A percentile compares a stretch with the other conserved stretches of the same genome.
Evolutionary conservation across 2,329 filamentous ascomycete species (phyloP).

Genomic region (Xylaria sp.): DNA sequence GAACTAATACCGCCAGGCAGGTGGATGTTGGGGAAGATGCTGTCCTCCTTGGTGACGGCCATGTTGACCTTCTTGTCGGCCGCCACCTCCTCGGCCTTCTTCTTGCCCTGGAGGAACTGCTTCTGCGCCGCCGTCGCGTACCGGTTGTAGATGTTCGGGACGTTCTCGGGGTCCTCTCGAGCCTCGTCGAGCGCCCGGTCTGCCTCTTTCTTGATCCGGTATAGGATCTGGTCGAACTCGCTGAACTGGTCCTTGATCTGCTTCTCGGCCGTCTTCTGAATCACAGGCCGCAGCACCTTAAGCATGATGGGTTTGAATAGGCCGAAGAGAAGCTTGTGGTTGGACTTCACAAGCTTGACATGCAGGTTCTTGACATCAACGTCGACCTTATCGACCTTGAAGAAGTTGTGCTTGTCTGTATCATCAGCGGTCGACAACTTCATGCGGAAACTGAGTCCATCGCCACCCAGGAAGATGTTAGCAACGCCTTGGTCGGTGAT

Average conservation of each 20-base stretch:
- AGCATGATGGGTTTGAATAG: constrained; percentile 87
- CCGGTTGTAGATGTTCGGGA: constrained; percentile 82
- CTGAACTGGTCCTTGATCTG: constrained; percentile 82
- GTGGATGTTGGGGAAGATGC: constrained; percentile 83
- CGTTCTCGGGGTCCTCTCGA: constrained; percentile 69
- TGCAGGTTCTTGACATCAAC: constrained; percentile 81
- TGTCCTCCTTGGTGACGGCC: constrained; percentile 84
- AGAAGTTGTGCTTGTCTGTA: constrained; percentile 78
- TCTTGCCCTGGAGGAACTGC: constrained; percentile 72
- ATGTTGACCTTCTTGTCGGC: constrained; percentile 79
- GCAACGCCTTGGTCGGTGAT: constrained; percentile 86
- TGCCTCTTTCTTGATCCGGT: constrained; percentile 80
- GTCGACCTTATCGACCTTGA: constrained; percentile 89
- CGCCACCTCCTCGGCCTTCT: constrained; percentile 67
- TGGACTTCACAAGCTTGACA: constrained; percentile 92
- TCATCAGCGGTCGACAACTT: constrained; percentile 81
- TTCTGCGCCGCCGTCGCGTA: constrained; percentile 78
- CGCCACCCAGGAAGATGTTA: constrained; percentile 84
- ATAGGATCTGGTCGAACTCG: constrained; percentile 73
- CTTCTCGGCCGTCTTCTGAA: constrained; percentile 88
- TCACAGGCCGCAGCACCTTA: constrained; percentile 77
- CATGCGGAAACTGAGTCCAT: constrained; percentile 89
- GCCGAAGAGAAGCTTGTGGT: constrained; percentile 87
- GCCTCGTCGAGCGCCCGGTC: constrained; percentile 70
- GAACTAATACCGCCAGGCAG: constrained; percentile 86